Conservation (phyloP, 2,329 filamentous ascomycete genomes). For the Trichoderma simmonsii region DNA sequence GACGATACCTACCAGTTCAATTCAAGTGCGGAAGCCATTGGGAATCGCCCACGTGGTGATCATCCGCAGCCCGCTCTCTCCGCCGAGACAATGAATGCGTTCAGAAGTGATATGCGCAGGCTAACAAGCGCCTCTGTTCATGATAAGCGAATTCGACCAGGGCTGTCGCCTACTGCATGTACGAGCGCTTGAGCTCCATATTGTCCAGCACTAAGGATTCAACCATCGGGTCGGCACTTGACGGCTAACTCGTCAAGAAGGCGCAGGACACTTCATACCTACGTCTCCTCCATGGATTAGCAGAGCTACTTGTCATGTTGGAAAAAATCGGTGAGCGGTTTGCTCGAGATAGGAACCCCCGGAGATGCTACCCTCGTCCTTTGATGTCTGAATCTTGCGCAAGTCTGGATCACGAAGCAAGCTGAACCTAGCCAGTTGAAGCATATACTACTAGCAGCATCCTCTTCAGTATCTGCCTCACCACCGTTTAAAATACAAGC, state of each 20-base stretch:
- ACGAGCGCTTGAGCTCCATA: not conserved
- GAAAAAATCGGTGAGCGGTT: not conserved
- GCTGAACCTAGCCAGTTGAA: not conserved
- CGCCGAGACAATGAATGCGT: slow-evolving; percentile 2
- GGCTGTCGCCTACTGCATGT: not conserved
- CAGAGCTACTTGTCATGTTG: not conserved
- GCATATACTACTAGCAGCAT: not conserved
- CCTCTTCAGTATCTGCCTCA: not conserved
- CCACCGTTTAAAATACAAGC: not conserved
- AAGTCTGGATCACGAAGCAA: not conserved
- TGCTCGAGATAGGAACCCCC: not conserved
- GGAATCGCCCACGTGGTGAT: slow-evolving; percentile 8
- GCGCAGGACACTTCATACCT: not conserved
- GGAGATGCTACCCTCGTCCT: not conserved
- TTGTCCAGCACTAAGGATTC: not conserved
- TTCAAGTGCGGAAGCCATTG: not conserved
- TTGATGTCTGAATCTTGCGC: not conserved
- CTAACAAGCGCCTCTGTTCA: not conserved
- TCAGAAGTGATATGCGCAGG: not conserved
- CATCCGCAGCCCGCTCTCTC: not conserved
- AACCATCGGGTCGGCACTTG: not conserved
- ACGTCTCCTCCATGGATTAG: not conserved
- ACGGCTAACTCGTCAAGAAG: not conserved
- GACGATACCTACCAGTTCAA: not conserved
- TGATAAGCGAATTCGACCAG: not conserved